Evolutionary conservation across 2,329 filamentous ascomycete genomes (phyloP).

Genomic region (Tothia fuscella): DNA sequence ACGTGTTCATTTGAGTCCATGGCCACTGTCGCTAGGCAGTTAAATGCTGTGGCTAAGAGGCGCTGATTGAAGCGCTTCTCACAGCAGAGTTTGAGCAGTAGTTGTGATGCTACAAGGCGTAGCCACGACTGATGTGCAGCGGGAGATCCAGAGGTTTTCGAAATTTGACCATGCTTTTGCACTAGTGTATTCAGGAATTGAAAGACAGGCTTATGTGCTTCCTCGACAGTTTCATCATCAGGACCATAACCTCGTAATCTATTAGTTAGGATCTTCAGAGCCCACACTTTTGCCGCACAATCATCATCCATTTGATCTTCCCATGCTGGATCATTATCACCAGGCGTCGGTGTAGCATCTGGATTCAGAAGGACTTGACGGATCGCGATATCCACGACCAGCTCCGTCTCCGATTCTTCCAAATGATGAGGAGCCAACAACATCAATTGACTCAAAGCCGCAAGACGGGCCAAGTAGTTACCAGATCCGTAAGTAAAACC

Average conservation of each 20-base stretch:
- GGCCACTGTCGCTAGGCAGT: slow-evolving; percentile 65
- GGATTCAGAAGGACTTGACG: slow-evolving; percentile 62
- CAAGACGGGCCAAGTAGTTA: slow-evolving; percentile 63
- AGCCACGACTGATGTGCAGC: slow-evolving; percentile 68
- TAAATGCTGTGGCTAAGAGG: slow-evolving; percentile 63
- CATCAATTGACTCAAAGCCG: slow-evolving; percentile 62
- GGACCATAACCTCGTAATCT: slow-evolving; percentile 55
- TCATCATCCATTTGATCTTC: slow-evolving; percentile 61
- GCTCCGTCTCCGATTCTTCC: slow-evolving; percentile 55
- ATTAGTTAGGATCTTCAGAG: slow-evolving; percentile 78
- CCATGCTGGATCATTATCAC: slow-evolving; percentile 29
- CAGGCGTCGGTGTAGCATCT: slow-evolving; percentile 40
- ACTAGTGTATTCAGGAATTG: slow-evolving; percentile 69
- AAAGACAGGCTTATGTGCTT: slow-evolving; percentile 55
- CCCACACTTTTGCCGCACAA: slow-evolving; percentile 69
- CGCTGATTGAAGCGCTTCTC: slow-evolving; percentile 64
- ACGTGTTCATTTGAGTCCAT: slow-evolving; percentile 68
- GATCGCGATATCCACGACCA: slow-evolving; percentile 58
- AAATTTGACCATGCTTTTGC: slow-evolving; percentile 64
- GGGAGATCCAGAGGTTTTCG: slow-evolving; percentile 59
- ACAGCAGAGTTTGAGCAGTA: slow-evolving; percentile 70
- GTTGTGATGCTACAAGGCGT: slow-evolving; percentile 67
- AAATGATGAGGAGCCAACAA: slow-evolving; percentile 62
- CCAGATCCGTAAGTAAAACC: slow-evolving; percentile 60
- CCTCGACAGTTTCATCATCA: slow-evolving; percentile 30